Evolutionary conservation across 208 protist genomes (phyloP).

Genomic region (Acanthamoeba lenticulata): DNA sequence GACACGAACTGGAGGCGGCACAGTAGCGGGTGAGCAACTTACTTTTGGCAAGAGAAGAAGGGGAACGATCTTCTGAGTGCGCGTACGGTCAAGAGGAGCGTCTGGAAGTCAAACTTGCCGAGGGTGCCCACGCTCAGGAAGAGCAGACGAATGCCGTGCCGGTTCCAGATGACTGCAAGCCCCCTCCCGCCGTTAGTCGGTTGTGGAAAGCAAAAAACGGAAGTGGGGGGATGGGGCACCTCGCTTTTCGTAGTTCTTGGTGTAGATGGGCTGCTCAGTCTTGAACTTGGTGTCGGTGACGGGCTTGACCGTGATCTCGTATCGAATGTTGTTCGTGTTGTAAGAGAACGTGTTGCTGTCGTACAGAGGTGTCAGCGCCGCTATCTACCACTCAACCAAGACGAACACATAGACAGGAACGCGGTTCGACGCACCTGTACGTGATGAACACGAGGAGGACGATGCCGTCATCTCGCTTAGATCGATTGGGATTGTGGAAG

Average conservation of each 20-base stretch:
- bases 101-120: conserved; percentile 69
- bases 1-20: conserved; percentile 44
- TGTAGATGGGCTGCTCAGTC: conserved; percentile 52
- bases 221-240: background rate
- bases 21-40: no score
- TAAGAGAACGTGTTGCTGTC: conserved; percentile 64
- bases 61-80: background rate
- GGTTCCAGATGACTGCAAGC: conserved; percentile 48
- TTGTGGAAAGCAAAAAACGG: background rate
- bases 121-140: conserved; percentile 38
- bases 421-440: background rate
- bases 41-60: background rate
- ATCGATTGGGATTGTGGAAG: background rate
- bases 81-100: conserved; percentile 36
- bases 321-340: conserved; percentile 43
- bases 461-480: conserved; percentile 58
- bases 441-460: conserved; percentile 67
- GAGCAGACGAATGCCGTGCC: conserved; percentile 30
- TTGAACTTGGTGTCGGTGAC: conserved; percentile 69
- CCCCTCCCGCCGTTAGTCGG: background rate
- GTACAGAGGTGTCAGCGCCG: background rate
- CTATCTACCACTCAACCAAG: no score
- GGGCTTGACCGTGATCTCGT: conserved; percentile 20
- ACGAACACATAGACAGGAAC: background rate
- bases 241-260: conserved; percentile 62